A percentile compares a stretch with the other conserved stretches of the same genome.
Conservation (phyloP, 352 stramenopile species). For the Bremia lactucae region DNA sequence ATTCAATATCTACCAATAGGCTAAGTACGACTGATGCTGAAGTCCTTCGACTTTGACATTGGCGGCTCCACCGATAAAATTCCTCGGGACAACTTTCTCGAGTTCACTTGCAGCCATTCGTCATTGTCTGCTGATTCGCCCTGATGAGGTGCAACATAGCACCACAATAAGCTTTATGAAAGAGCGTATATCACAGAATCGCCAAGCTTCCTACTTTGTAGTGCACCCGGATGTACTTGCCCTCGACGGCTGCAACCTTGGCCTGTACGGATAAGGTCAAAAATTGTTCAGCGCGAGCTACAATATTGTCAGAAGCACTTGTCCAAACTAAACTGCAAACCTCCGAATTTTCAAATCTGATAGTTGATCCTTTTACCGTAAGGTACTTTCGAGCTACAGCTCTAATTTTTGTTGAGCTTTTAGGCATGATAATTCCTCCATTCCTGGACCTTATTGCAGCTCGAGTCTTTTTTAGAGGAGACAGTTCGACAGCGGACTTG, state of each 20-base stretch:
- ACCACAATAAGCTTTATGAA: no score
- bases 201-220: conserved; percentile 66
- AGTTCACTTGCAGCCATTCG: conserved; percentile 54
- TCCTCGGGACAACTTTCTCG: conserved; percentile 30
- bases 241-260: conserved; percentile 52
- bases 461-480: conserved; percentile 17
- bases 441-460: conserved; percentile 4
- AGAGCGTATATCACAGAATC: no score
- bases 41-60: conserved; percentile 13
- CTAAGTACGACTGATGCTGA: no score
- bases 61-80: conserved; percentile 34
- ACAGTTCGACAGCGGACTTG: conserved; percentile 8
- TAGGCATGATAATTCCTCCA: conserved; percentile 11
- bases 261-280: conserved; percentile 21
- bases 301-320: background rate
- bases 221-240: conserved; percentile 66
- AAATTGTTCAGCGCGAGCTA: no score
- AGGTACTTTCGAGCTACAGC: conserved; percentile 28
- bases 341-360: conserved; percentile 55
- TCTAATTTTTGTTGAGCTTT: conserved; percentile 17
- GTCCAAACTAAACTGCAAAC: conserved; percentile 13
- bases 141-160: conserved; percentile 15
- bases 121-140: conserved; percentile 54
- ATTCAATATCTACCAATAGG: no score
- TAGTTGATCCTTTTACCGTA: conserved; percentile 51